A percentile compares a stretch with the other conserved stretches of the same genome.
These are phyloP conservation scores for Aspergillus tanneri DNA, from an alignment of 2,329 filamentous ascomycete species.

Conservation along the genomic window DNA sequence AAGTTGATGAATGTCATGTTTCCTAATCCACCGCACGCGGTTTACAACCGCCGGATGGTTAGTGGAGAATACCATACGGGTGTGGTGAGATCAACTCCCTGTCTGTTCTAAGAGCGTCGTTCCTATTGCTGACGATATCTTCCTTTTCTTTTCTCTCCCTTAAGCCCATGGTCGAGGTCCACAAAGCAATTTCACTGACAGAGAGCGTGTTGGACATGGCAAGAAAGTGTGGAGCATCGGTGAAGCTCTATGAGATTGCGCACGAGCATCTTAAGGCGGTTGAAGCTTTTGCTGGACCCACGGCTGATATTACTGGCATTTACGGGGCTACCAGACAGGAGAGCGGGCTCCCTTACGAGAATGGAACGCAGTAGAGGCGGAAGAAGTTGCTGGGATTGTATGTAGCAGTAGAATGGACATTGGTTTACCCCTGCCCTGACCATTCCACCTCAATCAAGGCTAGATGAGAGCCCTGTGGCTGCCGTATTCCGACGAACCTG, in stretches of 20 bases:
- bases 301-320: no score
- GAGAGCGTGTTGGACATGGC: constrained; percentile 1
- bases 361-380: no score
- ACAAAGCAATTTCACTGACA: neutral
- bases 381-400: no score
- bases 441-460: neutral
- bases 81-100: neutral
- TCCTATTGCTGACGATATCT: no score
- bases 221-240: neutral
- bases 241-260: constrained; percentile 6
- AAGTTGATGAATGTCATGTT: constrained; percentile 6
- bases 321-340: no score
- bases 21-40: constrained; percentile 5
- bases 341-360: no score
- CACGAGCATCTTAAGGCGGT: constrained; percentile 3
- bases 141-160: no score
- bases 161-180: constrained; percentile 5
- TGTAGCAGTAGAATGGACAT: no score
- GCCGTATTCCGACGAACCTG: neutral
- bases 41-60: constrained; percentile 6
- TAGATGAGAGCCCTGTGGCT: neutral
- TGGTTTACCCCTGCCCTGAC: neutral
- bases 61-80: constrained; percentile 3
- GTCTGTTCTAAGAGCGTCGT: neutral
- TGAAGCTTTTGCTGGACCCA: no score